A percentile compares a stretch with the other conserved stretches of the same genome.
phyloP scores from a whole-genome alignment of 1,139 yeast genomes.

The Debaryomycetaceae sp. region DNA sequence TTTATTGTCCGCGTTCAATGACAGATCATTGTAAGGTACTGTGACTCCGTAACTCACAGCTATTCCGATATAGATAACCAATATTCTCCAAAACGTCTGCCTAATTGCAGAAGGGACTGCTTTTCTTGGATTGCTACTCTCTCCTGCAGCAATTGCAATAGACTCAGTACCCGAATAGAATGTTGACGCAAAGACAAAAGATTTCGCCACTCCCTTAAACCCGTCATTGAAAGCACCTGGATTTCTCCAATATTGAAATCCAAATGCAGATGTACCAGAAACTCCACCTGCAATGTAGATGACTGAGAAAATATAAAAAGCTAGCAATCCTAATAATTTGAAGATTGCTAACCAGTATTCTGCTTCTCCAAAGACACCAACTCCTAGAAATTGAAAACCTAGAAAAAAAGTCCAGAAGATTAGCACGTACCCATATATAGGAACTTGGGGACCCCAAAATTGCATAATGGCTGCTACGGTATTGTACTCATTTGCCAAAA shows the following conservation, averaged over 20 bases:
- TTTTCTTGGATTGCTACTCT: constrained; percentile 50
- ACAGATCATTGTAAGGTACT: constrained; percentile 49
- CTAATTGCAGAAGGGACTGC: constrained; percentile 59
- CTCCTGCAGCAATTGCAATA: constrained; percentile 55
- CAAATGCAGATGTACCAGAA: constrained; percentile 48
- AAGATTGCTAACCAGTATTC: constrained; percentile 62
- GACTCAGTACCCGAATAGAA: constrained; percentile 59
- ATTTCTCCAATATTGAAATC: constrained; percentile 48
- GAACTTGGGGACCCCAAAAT: constrained; percentile 60
- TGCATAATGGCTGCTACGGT: constrained; percentile 50
- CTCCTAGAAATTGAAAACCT: constrained; percentile 55
- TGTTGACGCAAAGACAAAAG: constrained; percentile 67
- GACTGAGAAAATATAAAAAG: constrained; percentile 56
- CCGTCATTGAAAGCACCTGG: constrained; percentile 55
- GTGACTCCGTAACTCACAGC: constrained; percentile 53
- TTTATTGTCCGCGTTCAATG: constrained; percentile 20
- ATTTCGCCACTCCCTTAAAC: constrained; percentile 64
- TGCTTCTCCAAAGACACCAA: constrained; percentile 61
- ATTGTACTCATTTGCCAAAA: constrained; percentile 57
- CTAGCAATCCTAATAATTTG: constrained; percentile 53
- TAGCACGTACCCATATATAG: constrained; percentile 55
- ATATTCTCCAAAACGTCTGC: constrained; percentile 53
- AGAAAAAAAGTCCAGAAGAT: constrained; percentile 54
- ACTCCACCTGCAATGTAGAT: constrained; percentile 69
- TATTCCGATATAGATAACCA: constrained; percentile 53